Conservation (phyloP, 148 eudicot species). For the Rhododendron williamsianum region DNA sequence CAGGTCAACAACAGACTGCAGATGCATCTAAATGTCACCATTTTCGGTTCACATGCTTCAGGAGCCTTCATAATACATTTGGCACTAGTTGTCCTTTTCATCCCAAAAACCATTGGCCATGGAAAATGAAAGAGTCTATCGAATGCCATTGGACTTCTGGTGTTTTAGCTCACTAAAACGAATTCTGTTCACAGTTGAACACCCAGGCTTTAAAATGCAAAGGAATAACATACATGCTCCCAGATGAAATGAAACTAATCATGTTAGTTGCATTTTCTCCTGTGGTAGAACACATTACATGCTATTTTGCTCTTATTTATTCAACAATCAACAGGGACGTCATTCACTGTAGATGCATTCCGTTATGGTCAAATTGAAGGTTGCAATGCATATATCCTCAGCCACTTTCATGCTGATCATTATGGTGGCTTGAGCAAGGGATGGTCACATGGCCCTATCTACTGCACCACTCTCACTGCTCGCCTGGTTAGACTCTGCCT, state of each 20-base stretch:
- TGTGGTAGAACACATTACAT: neutral
- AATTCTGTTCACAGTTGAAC: neutral
- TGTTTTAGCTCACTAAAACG: neutral
- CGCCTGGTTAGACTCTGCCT: conserved; percentile 50
- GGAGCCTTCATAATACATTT: neutral
- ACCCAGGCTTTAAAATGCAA: neutral
- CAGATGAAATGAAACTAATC: neutral
- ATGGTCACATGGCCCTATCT: conserved; percentile 64
- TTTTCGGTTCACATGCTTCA: neutral
- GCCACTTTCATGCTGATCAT: conserved; percentile 67
- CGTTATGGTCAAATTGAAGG: conserved; percentile 47
- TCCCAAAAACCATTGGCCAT: neutral
- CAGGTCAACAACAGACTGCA: neutral
- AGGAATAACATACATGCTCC: neutral
- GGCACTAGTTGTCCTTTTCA: neutral
- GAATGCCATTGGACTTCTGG: neutral
- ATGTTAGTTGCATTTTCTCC: neutral
- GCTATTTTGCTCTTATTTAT: neutral
- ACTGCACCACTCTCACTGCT: conserved; percentile 60
- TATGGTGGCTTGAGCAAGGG: conserved; percentile 61
- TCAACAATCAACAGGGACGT: conserved; percentile 36
- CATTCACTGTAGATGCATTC: conserved; percentile 67
- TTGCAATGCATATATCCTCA: conserved; percentile 52
- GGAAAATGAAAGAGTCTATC: neutral
- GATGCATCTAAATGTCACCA: neutral